A percentile compares a stretch with the other conserved stretches of the same genome.
Evolutionary conservation across 2,329 filamentous ascomycete species (phyloP).

Genomic region (Curvularia hawaiiensis): DNA sequence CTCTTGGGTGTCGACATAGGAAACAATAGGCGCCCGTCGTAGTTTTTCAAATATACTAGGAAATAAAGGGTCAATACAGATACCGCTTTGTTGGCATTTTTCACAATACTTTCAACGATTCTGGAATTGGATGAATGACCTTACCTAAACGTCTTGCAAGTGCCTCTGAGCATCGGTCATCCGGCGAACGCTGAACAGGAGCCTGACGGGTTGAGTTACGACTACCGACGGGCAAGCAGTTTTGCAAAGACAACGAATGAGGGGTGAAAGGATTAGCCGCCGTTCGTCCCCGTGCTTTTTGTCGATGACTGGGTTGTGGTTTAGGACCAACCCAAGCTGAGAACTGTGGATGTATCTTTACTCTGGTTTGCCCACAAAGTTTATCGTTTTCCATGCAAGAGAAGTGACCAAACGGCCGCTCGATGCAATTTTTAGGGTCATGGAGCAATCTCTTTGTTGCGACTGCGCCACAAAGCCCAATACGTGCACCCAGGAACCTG

Average conservation of each 20-base stretch:
- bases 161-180: slow-evolving; percentile 30
- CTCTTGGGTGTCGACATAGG: slow-evolving; percentile 25
- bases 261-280: slow-evolving; percentile 22
- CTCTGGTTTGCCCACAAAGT: slow-evolving; percentile 20
- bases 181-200: slow-evolving; percentile 21
- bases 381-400: slow-evolving; percentile 24
- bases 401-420: slow-evolving; percentile 39
- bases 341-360: slow-evolving; percentile 28
- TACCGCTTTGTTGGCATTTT: slow-evolving; percentile 12
- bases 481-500: slow-evolving; percentile 40
- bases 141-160: slow-evolving; percentile 45
- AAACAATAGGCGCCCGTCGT: slow-evolving; percentile 17
- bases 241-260: slow-evolving; percentile 15
- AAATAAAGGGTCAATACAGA: slow-evolving; percentile 6
- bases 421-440: slow-evolving; percentile 33
- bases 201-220: slow-evolving; percentile 14
- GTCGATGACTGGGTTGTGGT: slow-evolving; percentile 7
- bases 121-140: slow-evolving; percentile 32
- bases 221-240: not conserved
- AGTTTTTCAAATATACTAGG: not conserved
- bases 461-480: slow-evolving; percentile 25
- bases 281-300: slow-evolving; percentile 14
- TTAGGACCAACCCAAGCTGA: slow-evolving; percentile 18
- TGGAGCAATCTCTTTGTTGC: slow-evolving; percentile 20
- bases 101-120: slow-evolving; percentile 24